These are phyloP conservation scores for Ustilago sp. DNA, from an alignment of 1,284 basidiomycete species.

Conservation along the genomic window DNA sequence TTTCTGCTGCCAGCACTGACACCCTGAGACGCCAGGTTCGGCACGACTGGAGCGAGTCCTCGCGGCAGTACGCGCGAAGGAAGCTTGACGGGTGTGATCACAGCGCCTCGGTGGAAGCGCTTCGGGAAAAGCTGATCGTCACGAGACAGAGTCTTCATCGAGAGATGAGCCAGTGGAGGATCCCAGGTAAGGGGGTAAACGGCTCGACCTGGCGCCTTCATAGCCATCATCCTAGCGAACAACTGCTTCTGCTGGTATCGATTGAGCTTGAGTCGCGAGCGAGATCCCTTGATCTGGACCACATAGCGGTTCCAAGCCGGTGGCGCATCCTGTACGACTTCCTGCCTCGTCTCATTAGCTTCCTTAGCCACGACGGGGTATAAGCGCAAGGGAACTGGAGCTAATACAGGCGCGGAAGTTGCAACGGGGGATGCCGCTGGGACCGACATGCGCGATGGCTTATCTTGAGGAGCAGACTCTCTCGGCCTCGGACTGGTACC, in stretches of 20 bases:
- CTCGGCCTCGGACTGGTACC: slow-evolving; percentile 7
- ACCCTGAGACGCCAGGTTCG: slow-evolving; percentile 13
- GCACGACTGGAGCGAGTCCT: slow-evolving; percentile 30
- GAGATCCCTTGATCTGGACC: slow-evolving; percentile 40
- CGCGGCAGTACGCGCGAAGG: slow-evolving; percentile 44
- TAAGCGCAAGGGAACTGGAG: slow-evolving; percentile 24
- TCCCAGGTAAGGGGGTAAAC: slow-evolving; percentile 61
- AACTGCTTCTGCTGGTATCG: slow-evolving; percentile 46
- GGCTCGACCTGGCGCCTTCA: slow-evolving; percentile 32
- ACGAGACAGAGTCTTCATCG: slow-evolving; percentile 55
- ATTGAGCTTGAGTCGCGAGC: slow-evolving; percentile 32
- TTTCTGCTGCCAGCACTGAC: slow-evolving; percentile 20
- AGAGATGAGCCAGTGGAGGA: slow-evolving; percentile 50
- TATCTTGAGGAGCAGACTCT: slow-evolving; percentile 13
- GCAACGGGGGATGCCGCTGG: neutral
- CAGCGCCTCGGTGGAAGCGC: slow-evolving; percentile 54
- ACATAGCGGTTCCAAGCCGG: slow-evolving; percentile 61
- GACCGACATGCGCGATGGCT: slow-evolving; percentile 2
- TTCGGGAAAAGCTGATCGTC: slow-evolving; percentile 64
- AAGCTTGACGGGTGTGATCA: slow-evolving; percentile 55
- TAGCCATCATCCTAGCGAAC: slow-evolving; percentile 34
- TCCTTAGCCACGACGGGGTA: slow-evolving; percentile 45
- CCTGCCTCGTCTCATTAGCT: slow-evolving; percentile 39
- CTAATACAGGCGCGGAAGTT: slow-evolving; percentile 11
- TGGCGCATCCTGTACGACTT: slow-evolving; percentile 47